A percentile compares a stretch with the other conserved stretches of the same genome.
Evolutionary conservation across 2,329 filamentous ascomycete genomes (phyloP).

Genomic region (Colletotrichum eleusines): DNA sequence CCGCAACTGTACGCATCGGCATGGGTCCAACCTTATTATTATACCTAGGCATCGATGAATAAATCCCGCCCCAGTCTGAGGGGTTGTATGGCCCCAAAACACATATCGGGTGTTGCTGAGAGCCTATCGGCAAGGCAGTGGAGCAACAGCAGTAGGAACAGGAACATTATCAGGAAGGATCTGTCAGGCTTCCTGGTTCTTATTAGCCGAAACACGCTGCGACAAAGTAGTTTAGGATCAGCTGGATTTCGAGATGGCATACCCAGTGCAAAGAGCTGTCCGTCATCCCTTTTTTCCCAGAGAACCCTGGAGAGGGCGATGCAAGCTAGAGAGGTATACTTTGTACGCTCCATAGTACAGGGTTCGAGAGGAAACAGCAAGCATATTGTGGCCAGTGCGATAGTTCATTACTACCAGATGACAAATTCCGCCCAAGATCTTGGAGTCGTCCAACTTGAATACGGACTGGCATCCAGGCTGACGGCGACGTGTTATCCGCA

Average conservation of each 20-base stretch:
- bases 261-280: conserved; percentile 1
- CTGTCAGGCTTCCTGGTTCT: not conserved
- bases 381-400: not conserved
- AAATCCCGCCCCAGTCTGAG: too few species aligned
- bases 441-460: not conserved
- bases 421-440: not conserved
- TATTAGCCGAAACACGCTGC: conserved; percentile 26
- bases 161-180: too few species aligned
- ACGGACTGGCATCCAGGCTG: conserved; percentile 4
- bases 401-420: not conserved
- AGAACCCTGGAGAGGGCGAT: not conserved
- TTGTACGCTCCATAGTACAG: not conserved
- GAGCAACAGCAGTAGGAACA: too few species aligned
- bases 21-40: not conserved
- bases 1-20: not conserved
- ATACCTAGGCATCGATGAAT: not conserved
- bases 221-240: conserved; percentile 12
- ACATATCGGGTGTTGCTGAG: not conserved
- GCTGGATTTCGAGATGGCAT: conserved; percentile 19
- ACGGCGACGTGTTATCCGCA: not conserved
- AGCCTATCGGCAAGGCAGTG: not conserved
- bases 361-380: not conserved
- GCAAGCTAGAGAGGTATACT: not conserved
- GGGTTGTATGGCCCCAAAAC: not conserved
- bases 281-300: conserved; percentile 3